These are phyloP conservation scores for peach (Prunus persica) DNA, from an alignment of 306 rosid genomes.

Conservation along the genomic window Prunus_persica_NCBIv2 NC_034014.1:19016001-19016500, in stretches of 20 bases:
- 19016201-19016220: neutral
- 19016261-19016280: neutral
- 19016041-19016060: neutral
- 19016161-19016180: neutral
- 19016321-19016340: neutral
- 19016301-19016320: neutral
- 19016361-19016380: neutral
- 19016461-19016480: conserved; percentile 33
- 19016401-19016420: neutral
- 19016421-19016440: conserved; percentile 16
- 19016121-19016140: neutral
- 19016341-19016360: neutral
- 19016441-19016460: conserved; percentile 58
- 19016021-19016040: too few relatives aligned
- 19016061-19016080: neutral
- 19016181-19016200: neutral
- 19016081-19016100: neutral
- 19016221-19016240: neutral
- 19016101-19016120: neutral
- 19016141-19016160: neutral
- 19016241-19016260: neutral
- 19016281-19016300: neutral
- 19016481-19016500: conserved; percentile 41
- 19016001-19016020: too few relatives aligned
- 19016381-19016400: neutral